These are phyloP conservation scores for Protomyces lactucae-debilis DNA, from an alignment of 1,139 yeast genomes.

Conservation along the genomic window DNA sequence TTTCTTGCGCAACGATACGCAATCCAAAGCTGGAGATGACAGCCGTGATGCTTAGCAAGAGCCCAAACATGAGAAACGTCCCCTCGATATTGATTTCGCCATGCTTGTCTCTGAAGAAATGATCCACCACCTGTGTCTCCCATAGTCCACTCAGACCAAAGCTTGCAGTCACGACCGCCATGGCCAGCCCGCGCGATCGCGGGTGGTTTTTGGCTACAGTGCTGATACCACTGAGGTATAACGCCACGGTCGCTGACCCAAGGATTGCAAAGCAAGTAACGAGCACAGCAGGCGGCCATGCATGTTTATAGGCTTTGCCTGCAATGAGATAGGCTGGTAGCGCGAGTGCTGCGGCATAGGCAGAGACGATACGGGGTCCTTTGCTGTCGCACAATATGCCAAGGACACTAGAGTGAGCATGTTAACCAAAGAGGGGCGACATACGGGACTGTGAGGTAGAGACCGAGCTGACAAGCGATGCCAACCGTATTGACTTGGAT, in stretches of 20 bases:
- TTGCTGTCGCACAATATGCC: constrained; percentile 81
- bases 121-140: constrained; percentile 41
- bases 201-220: constrained; percentile 34
- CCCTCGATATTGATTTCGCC: constrained; percentile 47
- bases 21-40: constrained; percentile 30
- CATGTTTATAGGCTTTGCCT: constrained; percentile 38
- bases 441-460: constrained; percentile 74
- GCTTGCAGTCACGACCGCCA: constrained; percentile 80
- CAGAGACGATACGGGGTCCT: constrained; percentile 71
- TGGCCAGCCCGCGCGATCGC: constrained; percentile 55
- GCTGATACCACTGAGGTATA: constrained; percentile 33
- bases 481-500: constrained; percentile 73
- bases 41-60: constrained; percentile 38
- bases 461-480: constrained; percentile 69
- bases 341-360: constrained; percentile 59
- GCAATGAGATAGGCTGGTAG: constrained; percentile 68
- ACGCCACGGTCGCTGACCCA: constrained; percentile 34
- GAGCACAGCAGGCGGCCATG: constrained; percentile 34
- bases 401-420: constrained; percentile 40
- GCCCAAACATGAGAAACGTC: constrained; percentile 57
- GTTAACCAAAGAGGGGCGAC: background rate
- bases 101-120: constrained; percentile 40
- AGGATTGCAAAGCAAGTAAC: constrained; percentile 33
- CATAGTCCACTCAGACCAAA: constrained; percentile 76
- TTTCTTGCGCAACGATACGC: constrained; percentile 25